Evolutionary conservation across 768 basidiomycete genomes (phyloP).

Genomic region (Roridomyces roridus): DNA sequence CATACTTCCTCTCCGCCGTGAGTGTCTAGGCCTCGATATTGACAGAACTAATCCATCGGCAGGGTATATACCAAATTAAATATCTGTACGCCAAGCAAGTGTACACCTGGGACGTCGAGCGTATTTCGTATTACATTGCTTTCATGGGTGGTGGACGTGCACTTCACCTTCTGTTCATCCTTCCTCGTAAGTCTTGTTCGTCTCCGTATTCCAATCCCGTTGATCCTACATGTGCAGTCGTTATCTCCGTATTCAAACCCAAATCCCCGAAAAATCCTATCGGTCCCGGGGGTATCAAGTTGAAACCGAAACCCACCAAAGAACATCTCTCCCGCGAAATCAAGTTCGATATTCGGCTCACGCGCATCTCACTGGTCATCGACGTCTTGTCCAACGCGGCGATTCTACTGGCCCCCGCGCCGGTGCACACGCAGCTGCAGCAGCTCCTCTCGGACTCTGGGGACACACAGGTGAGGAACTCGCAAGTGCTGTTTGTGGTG

Average conservation of each 20-base stretch:
- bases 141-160: slow-evolving; percentile 68
- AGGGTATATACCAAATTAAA: slow-evolving; percentile 84
- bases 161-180: slow-evolving; percentile 58
- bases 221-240: slow-evolving; percentile 41
- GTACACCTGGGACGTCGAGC: slow-evolving; percentile 74
- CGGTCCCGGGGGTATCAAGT: slow-evolving; percentile 5
- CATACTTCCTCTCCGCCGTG: slow-evolving; percentile 70
- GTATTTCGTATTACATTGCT: slow-evolving; percentile 80
- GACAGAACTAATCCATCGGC: slow-evolving; percentile 1
- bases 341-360: slow-evolving; percentile 69
- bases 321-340: slow-evolving; percentile 67
- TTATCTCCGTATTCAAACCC: slow-evolving; percentile 68
- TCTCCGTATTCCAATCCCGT: not conserved
- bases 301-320: slow-evolving; percentile 53
- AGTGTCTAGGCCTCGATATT: slow-evolving; percentile 30
- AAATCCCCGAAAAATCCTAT: slow-evolving; percentile 12
- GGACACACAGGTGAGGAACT: slow-evolving; percentile 19
- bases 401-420: slow-evolving; percentile 59
- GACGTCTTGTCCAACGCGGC: slow-evolving; percentile 71
- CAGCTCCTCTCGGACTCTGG: not conserved
- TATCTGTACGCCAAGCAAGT: slow-evolving; percentile 80
- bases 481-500: slow-evolving; percentile 62
- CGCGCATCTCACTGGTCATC: slow-evolving; percentile 65
- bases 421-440: slow-evolving; percentile 39
- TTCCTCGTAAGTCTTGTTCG: slow-evolving; percentile 40